Conservation (phyloP, 2,329 filamentous ascomycete genomes). For the Pestalotiopsis sp. region DNA sequence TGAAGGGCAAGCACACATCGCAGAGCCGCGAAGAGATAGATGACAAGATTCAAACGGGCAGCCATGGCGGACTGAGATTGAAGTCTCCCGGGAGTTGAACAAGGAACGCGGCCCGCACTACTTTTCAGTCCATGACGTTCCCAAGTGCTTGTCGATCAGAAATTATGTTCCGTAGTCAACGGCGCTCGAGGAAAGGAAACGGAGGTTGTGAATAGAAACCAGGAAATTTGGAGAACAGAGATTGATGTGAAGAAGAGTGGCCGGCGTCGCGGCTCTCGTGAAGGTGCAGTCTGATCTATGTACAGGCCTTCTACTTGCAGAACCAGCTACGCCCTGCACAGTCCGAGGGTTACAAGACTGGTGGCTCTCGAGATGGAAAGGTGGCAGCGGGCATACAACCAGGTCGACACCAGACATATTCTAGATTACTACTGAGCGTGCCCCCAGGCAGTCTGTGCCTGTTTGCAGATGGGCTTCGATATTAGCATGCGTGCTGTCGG, state of each 20-base stretch:
- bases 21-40: background rate
- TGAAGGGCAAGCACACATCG: slow-evolving; percentile 36
- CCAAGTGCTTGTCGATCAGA: background rate
- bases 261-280: background rate
- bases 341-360: background rate
- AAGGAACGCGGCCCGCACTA: background rate
- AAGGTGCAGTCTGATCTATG: background rate
- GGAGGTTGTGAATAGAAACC: background rate
- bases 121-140: background rate
- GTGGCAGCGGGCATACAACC: background rate
- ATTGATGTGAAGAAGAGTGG: background rate
- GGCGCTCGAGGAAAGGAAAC: background rate
- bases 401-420: background rate
- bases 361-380: background rate
- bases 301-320: background rate
- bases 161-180: background rate
- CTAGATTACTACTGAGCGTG: background rate
- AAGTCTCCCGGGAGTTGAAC: background rate
- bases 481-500: background rate
- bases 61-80: background rate
- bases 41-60: background rate
- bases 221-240: background rate
- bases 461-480: background rate
- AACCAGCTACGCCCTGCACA: background rate
- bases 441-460: background rate